These are phyloP conservation scores for Pittosporum tobira DNA, from an alignment of 129 eudicot species.

Conservation along the genomic window DNA sequence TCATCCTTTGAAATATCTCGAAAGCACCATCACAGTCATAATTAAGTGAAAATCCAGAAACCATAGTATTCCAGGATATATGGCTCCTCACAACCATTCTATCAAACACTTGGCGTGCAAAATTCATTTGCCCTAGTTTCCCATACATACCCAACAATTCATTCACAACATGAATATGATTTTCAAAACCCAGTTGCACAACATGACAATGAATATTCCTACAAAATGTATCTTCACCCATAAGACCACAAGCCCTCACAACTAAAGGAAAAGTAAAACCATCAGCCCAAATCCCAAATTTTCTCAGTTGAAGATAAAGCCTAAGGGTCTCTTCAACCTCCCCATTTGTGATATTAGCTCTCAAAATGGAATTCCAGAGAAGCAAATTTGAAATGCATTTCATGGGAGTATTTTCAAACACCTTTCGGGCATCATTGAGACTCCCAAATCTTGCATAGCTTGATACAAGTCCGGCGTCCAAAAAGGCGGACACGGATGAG, in stretches of 20 bases:
- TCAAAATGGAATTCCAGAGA: conserved; percentile 61
- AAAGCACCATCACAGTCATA: conserved; percentile 39
- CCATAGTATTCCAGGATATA: conserved; percentile 64
- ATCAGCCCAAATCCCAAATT: conserved; percentile 35
- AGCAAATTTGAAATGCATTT: conserved; percentile 23
- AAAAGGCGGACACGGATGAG: conserved; percentile 23
- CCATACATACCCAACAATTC: conserved; percentile 61
- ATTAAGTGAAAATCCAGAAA: conserved; percentile 44
- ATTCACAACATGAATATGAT: conserved; percentile 44
- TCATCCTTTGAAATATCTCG: conserved; percentile 41
- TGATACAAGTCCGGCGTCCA: conserved; percentile 50
- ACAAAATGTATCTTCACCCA: conserved; percentile 27
- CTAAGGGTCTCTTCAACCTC: conserved; percentile 23
- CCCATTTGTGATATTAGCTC: conserved; percentile 36
- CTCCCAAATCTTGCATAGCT: conserved; percentile 29
- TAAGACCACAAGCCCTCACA: conserved; percentile 43
- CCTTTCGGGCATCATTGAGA: conserved; percentile 40
- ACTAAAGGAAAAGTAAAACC: conserved; percentile 60
- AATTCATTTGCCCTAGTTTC: conserved; percentile 33
- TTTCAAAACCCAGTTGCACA: conserved; percentile 30
- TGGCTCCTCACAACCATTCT: conserved; percentile 40
- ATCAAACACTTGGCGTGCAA: conserved; percentile 50
- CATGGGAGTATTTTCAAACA: conserved; percentile 29
- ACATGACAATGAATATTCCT: conserved; percentile 47
- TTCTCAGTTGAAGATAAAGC: conserved; percentile 43